Conservation (phyloP, 1,139 yeast species). For the Spathaspora jeffriesii region DNA sequence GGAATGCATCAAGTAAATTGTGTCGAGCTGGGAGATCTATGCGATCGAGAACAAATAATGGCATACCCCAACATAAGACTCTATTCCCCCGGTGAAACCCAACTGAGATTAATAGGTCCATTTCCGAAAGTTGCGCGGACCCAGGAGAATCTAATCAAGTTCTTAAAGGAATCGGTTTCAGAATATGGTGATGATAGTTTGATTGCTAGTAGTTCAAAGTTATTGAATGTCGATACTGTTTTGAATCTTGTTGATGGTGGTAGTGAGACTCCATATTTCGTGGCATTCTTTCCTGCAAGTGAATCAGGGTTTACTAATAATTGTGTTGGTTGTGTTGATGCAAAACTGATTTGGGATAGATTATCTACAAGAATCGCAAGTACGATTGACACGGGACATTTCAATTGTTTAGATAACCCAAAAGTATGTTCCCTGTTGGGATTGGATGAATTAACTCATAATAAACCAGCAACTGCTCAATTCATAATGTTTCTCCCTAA, state of each 20-base stretch:
- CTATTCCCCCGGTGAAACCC: constrained; percentile 49
- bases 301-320: constrained; percentile 29
- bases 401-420: constrained; percentile 55
- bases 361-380: constrained; percentile 49
- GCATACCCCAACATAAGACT: constrained; percentile 62
- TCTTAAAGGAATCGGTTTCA: constrained; percentile 52
- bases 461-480: constrained; percentile 14
- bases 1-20: constrained; percentile 73
- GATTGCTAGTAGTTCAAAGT: constrained; percentile 37
- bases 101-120: constrained; percentile 36
- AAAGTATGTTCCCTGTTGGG: constrained; percentile 55
- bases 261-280: constrained; percentile 46
- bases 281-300: constrained; percentile 63
- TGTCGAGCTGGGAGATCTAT: constrained; percentile 69
- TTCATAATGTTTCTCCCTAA: constrained; percentile 44
- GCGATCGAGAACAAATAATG: constrained; percentile 57
- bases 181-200: constrained; percentile 39
- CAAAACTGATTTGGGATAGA: constrained; percentile 57
- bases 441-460: constrained; percentile 19
- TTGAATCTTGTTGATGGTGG: constrained; percentile 49
- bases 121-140: constrained; percentile 52
- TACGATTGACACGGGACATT: constrained; percentile 52
- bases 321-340: constrained; percentile 52
- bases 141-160: constrained; percentile 49
- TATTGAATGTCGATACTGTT: constrained; percentile 32